Conservation (phyloP, 73 alveolate genomes). For the Paramecium caudatum region DNA sequence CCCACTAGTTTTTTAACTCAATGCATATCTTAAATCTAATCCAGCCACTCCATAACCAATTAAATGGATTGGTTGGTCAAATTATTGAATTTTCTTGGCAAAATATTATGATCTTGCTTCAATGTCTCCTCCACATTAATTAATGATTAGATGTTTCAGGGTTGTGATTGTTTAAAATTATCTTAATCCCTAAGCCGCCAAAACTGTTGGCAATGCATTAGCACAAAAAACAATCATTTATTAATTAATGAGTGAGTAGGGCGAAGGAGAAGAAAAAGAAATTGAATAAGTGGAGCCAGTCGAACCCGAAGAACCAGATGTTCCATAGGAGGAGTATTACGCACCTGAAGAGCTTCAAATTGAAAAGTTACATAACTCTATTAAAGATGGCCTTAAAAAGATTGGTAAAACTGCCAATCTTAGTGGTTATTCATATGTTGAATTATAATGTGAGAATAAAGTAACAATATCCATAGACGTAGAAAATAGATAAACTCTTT, state of each 20-base stretch:
- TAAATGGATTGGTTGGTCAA: slow-evolving; percentile 23
- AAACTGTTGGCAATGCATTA: slow-evolving; percentile 31
- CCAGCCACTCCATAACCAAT: slow-evolving; percentile 61
- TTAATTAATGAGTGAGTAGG: slow-evolving; percentile 57
- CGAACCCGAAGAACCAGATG: slow-evolving; percentile 77
- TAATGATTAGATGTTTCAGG: slow-evolving; percentile 12
- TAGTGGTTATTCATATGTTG: slow-evolving; percentile 59
- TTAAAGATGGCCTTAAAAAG: slow-evolving; percentile 62
- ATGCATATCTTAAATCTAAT: slow-evolving; percentile 57
- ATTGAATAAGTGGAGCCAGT: slow-evolving; percentile 66
- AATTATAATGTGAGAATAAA: slow-evolving; percentile 67
- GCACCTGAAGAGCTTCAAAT: slow-evolving; percentile 67
- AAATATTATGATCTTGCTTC: slow-evolving; percentile 45
- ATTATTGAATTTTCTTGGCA: background rate
- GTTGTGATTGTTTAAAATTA: background rate
- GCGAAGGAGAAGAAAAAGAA: slow-evolving; percentile 61
- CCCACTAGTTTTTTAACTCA: background rate
- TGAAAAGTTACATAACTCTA: slow-evolving; percentile 6
- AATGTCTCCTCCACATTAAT: slow-evolving; percentile 59
- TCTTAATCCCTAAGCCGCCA: slow-evolving; percentile 6
- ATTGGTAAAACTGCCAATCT: slow-evolving; percentile 74
- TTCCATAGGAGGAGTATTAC: slow-evolving; percentile 70
- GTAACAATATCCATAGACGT: background rate
- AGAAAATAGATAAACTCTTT: slow-evolving; percentile 67
- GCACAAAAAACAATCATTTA: slow-evolving; percentile 55